Evolutionary conservation across 768 basidiomycete species (phyloP).

Genomic region (Erythrobasidium yunnanense): DNA sequence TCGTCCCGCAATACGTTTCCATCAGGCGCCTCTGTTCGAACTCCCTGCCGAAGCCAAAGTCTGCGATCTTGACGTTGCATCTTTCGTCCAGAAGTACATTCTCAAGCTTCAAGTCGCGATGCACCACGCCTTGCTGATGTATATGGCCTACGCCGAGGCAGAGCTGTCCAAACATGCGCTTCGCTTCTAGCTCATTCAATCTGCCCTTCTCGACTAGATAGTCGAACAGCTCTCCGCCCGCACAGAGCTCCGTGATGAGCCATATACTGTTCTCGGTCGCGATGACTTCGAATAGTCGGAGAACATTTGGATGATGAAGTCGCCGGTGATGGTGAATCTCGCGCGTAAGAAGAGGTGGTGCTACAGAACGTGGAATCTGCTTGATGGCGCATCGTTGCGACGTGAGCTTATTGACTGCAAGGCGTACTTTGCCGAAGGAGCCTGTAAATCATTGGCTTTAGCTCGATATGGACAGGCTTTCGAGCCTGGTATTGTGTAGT

Average conservation of each 20-base stretch:
- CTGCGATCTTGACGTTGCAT: constrained; percentile 77
- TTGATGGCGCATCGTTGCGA: constrained; percentile 90
- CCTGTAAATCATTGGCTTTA: constrained; percentile 47
- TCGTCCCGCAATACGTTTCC: constrained; percentile 90
- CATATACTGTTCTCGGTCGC: constrained; percentile 91
- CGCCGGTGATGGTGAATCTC: constrained; percentile 98
- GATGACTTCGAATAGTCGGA: constrained; percentile 93
- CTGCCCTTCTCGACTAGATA: constrained; percentile 92
- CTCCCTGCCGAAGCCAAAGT: constrained; percentile 98
- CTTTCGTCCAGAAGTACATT: constrained; percentile 71
- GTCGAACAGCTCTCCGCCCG: constrained; percentile 94
- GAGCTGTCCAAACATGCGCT: constrained; percentile 85
- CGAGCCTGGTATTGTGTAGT: too few species aligned
- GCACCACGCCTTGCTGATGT: constrained; percentile 84
- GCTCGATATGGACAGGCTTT: background rate
- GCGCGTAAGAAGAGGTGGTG: constrained; percentile 64
- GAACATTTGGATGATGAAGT: constrained; percentile 87
- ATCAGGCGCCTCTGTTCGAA: constrained; percentile 71
- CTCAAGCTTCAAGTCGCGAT: constrained; percentile 92
- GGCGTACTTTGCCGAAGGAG: constrained; percentile 86
- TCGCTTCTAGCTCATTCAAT: constrained; percentile 69
- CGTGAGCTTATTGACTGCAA: constrained; percentile 87
- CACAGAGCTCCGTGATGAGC: constrained; percentile 94
- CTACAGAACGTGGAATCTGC: constrained; percentile 69
- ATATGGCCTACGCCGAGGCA: constrained; percentile 86